Evolutionary conservation across 2,329 filamentous ascomycete genomes (phyloP).

Genomic region (Pseudocercospora crystallina): DNA sequence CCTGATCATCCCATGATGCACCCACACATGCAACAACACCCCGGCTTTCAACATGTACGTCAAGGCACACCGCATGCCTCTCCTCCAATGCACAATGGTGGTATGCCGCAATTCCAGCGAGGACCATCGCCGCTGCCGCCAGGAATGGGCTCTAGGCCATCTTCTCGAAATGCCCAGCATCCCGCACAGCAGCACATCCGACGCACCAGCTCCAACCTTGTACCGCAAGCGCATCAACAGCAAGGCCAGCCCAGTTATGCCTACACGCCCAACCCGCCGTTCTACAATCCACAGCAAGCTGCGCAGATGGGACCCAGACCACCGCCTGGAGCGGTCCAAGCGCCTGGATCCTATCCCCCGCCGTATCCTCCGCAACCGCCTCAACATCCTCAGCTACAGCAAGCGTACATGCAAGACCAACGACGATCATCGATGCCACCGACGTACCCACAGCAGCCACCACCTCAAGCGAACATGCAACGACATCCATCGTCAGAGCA

Average conservation of each 20-base stretch:
- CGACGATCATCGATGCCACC: slow-evolving; percentile 71
- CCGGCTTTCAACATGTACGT: slow-evolving; percentile 75
- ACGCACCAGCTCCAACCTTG: slow-evolving; percentile 71
- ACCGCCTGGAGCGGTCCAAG: slow-evolving; percentile 25
- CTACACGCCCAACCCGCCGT: slow-evolving; percentile 81
- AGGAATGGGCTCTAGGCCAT: slow-evolving; percentile 66
- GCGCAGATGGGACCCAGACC: slow-evolving; percentile 47
- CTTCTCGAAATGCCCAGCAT: slow-evolving; percentile 69
- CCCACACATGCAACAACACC: slow-evolving; percentile 49
- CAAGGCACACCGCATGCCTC: slow-evolving; percentile 83
- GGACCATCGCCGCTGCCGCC: slow-evolving; percentile 81
- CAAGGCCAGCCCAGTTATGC: slow-evolving; percentile 59
- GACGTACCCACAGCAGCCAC: slow-evolving; percentile 60
- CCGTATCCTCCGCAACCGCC: slow-evolving; percentile 31
- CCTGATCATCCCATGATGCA: slow-evolving; percentile 59
- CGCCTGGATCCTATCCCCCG: slow-evolving; percentile 29
- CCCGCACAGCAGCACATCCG: slow-evolving; percentile 67
- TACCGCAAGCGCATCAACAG: slow-evolving; percentile 57
- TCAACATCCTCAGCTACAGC: slow-evolving; percentile 54
- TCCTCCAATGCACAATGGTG: slow-evolving; percentile 77
- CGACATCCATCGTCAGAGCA: slow-evolving; percentile 26
- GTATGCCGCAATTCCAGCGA: slow-evolving; percentile 66
- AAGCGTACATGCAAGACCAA: slow-evolving; percentile 74
- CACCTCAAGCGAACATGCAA: slow-evolving; percentile 56
- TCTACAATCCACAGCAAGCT: slow-evolving; percentile 68